These are phyloP conservation scores for Tardiomyces digboiensis DNA, from an alignment of 1,139 yeast species.

Conservation along the genomic window DNA sequence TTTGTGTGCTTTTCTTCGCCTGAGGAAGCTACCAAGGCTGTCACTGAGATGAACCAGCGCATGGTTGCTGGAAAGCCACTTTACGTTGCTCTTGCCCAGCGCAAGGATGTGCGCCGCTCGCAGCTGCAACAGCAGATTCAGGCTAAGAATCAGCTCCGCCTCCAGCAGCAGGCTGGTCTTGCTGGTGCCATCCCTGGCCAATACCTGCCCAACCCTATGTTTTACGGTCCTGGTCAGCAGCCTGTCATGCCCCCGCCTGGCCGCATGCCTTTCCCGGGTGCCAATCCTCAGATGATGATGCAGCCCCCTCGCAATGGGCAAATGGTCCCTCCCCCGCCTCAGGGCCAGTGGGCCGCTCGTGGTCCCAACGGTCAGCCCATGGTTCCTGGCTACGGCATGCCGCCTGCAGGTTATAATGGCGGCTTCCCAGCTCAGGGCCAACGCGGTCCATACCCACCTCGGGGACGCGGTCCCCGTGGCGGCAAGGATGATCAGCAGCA, in stretches of 20 bases:
- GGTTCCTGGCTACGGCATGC: slow-evolving; percentile 52
- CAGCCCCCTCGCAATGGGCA: slow-evolving; percentile 58
- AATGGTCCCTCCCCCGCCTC: slow-evolving; percentile 54
- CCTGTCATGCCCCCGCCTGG: slow-evolving; percentile 71
- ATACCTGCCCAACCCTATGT: slow-evolving; percentile 77
- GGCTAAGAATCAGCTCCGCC: slow-evolving; percentile 97
- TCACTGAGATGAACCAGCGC: slow-evolving; percentile 97
- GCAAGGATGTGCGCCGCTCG: slow-evolving; percentile 96
- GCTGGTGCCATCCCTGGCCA: slow-evolving; percentile 89
- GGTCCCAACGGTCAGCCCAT: slow-evolving; percentile 25
- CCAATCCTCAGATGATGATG: slow-evolving; percentile 80
- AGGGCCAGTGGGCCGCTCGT: slow-evolving; percentile 59
- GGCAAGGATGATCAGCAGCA: slow-evolving; percentile 15
- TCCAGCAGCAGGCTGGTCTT: slow-evolving; percentile 78
- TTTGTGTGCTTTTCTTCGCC: slow-evolving; percentile 97
- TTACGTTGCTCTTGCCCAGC: slow-evolving; percentile 98
- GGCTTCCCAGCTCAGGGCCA: slow-evolving; percentile 41
- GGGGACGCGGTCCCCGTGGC: slow-evolving; percentile 13
- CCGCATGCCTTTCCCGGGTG: slow-evolving; percentile 74
- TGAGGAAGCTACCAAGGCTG: slow-evolving; percentile 99
- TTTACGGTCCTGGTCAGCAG: slow-evolving; percentile 51
- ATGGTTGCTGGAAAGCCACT: slow-evolving; percentile 94
- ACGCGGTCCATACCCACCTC: slow-evolving; percentile 12
- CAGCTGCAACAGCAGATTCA: slow-evolving; percentile 97
- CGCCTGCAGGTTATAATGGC: slow-evolving; percentile 59